phyloP scores from a whole-genome alignment of 192 early-diverging fungal species.

The Coemansia sp. region DNA sequence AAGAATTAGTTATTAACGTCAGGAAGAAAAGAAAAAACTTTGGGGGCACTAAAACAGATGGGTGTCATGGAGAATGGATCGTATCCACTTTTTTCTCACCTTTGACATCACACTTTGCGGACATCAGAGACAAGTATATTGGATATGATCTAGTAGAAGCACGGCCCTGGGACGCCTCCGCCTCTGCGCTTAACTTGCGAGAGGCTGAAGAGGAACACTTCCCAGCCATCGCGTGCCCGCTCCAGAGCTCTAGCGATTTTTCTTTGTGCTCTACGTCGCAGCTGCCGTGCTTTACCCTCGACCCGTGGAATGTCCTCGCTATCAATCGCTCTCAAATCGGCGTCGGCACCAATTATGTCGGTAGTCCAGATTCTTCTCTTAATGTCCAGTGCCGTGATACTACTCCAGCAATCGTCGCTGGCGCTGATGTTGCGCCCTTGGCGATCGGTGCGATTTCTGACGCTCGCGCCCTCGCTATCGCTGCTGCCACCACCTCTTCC shows the following conservation, averaged over 20 bases:
- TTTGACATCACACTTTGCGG: no score
- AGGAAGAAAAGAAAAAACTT: not conserved
- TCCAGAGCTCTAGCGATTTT: slow-evolving; percentile 4
- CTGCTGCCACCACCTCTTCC: not conserved
- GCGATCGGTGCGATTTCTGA: not conserved
- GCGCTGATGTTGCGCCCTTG: not conserved
- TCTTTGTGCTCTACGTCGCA: slow-evolving; percentile 15
- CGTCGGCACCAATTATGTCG: not conserved
- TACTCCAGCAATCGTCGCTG: slow-evolving; percentile 8
- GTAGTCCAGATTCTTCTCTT: not conserved
- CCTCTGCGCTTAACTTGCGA: not conserved
- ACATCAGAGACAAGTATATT: no score
- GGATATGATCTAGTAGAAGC: not conserved
- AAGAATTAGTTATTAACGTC: not conserved
- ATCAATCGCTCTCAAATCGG: not conserved
- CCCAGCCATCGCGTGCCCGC: slow-evolving; percentile 17
- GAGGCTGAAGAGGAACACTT: not conserved
- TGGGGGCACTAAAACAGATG: no score
- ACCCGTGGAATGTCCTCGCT: slow-evolving; percentile 1
- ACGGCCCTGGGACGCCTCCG: not conserved
- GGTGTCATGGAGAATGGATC: not conserved
- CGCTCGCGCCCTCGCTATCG: no score
- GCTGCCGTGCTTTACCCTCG: slow-evolving; percentile 11
- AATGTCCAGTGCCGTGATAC: not conserved
- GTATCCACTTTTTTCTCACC: no score